Conservation (phyloP, 768 basidiomycete species). For the Rhizopogon salebrosus region DNA sequence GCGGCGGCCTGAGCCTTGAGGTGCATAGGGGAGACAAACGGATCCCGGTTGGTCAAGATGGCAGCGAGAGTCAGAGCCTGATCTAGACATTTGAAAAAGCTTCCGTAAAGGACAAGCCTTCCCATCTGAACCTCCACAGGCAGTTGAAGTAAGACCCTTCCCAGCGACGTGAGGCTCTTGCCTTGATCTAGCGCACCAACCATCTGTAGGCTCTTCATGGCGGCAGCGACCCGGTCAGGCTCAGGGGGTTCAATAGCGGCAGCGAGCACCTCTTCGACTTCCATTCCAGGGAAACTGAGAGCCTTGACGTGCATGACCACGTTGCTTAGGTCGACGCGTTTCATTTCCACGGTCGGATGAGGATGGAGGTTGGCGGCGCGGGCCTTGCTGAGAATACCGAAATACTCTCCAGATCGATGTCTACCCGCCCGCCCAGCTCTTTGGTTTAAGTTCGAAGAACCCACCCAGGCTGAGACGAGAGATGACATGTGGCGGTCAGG, state of each 20-base stretch:
- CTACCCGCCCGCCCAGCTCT: conserved; percentile 90
- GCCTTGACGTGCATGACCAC: conserved; percentile 98
- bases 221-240: conserved; percentile 66
- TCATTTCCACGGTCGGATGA: conserved; percentile 94
- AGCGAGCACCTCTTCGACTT: conserved; percentile 81
- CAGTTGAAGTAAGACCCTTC: conserved; percentile 80
- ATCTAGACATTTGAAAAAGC: conserved; percentile 90
- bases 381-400: conserved; percentile 65
- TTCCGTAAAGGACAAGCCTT: conserved; percentile 82
- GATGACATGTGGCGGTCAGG: conserved; percentile 86
- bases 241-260: conserved; percentile 88
- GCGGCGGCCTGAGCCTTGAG: conserved; percentile 65
- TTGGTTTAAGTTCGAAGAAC: conserved; percentile 85
- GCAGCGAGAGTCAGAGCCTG: conserved; percentile 87
- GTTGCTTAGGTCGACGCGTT: conserved; percentile 81
- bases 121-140: conserved; percentile 91
- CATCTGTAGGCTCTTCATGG: conserved; percentile 75
- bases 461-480: conserved; percentile 87
- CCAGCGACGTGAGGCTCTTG: conserved; percentile 80
- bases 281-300: conserved; percentile 79
- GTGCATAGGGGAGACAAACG: conserved; percentile 81
- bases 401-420: conserved; percentile 89
- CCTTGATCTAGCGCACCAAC: conserved; percentile 79
- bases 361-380: conserved; percentile 60
- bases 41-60: conserved; percentile 83